Conservation (phyloP, 345 rosid species). For the Litchi chinensis region DNA sequence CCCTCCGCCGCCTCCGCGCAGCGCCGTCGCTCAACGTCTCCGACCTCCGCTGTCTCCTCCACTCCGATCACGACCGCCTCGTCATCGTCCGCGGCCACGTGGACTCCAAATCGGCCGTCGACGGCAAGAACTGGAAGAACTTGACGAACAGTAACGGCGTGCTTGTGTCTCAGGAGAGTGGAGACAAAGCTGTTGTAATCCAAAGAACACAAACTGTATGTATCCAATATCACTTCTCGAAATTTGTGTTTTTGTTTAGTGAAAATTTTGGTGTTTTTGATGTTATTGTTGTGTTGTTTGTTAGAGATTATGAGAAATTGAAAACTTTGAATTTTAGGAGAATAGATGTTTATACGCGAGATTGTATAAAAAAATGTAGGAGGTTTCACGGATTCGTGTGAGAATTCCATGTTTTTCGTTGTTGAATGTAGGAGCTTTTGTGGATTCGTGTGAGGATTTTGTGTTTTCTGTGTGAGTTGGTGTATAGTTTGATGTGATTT, state of each 20-base stretch:
- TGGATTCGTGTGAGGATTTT: no score
- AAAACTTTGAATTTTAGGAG: not conserved
- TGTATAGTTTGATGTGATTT: no score
- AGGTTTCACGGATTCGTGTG: no score
- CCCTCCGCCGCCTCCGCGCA: conserved; percentile 51
- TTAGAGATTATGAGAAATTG: not conserved
- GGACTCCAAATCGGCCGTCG: conserved; percentile 50
- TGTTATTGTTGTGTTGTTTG: not conserved
- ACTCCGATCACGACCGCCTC: conserved; percentile 33
- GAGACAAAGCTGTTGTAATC: conserved; percentile 79
- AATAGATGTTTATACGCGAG: not conserved
- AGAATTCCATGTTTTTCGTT: no score
- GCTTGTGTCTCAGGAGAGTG: conserved; percentile 65
- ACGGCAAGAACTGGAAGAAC: conserved; percentile 43
- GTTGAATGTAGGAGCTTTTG: no score
- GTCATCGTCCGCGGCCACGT: conserved; percentile 71
- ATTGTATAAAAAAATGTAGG: no score
- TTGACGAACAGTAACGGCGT: conserved; percentile 33
- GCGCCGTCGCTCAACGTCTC: conserved; percentile 58
- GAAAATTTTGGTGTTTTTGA: not conserved
- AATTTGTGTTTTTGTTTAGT: not conserved
- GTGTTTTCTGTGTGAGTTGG: no score
- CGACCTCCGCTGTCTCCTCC: conserved; percentile 69
- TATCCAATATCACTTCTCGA: not conserved
- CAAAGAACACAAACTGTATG: conserved; percentile 82